Conservation (phyloP, 768 basidiomycete genomes). For the Phylloporus sp. region DNA sequence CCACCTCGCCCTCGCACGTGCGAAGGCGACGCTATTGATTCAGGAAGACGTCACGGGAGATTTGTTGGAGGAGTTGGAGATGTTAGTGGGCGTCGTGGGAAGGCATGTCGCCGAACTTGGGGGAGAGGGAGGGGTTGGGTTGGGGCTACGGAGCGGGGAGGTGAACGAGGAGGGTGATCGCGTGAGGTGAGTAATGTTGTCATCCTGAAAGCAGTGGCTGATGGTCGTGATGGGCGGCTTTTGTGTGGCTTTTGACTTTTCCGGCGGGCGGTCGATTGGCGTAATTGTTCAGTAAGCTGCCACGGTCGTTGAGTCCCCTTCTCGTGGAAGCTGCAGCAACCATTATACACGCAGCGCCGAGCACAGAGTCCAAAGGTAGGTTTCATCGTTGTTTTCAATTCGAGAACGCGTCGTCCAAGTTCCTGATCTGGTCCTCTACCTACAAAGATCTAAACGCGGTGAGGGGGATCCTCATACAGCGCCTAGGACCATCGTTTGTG, state of each 20-base stretch:
- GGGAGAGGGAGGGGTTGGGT: background rate
- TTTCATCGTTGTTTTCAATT: background rate
- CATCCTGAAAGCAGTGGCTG: background rate
- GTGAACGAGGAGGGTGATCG: constrained; percentile 10
- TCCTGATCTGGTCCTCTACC: background rate
- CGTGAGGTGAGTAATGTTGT: constrained; percentile 30
- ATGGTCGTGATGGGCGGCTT: background rate
- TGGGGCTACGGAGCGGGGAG: background rate
- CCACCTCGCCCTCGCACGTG: constrained; percentile 58
- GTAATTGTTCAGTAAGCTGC: constrained; percentile 27
- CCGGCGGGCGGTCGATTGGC: no score
- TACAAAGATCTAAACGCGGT: constrained; percentile 51
- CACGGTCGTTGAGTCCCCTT: constrained; percentile 40
- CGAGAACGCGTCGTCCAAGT: background rate
- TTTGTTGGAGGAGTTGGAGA: constrained; percentile 60
- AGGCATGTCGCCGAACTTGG: constrained; percentile 57
- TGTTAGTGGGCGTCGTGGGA: constrained; percentile 58
- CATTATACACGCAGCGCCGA: constrained; percentile 58
- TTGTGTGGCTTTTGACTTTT: background rate
- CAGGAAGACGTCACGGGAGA: constrained; percentile 58
- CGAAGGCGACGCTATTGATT: constrained; percentile 66
- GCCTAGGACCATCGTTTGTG: constrained; percentile 53
- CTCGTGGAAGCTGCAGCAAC: constrained; percentile 65
- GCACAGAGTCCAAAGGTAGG: constrained; percentile 55
- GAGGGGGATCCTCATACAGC: constrained; percentile 50